Percentiles rank a stretch among this genome's conserved stretches.
Evolutionary conservation across 1,284 basidiomycete genomes (phyloP).

Genomic region (Ganoderma sp.): DNA sequence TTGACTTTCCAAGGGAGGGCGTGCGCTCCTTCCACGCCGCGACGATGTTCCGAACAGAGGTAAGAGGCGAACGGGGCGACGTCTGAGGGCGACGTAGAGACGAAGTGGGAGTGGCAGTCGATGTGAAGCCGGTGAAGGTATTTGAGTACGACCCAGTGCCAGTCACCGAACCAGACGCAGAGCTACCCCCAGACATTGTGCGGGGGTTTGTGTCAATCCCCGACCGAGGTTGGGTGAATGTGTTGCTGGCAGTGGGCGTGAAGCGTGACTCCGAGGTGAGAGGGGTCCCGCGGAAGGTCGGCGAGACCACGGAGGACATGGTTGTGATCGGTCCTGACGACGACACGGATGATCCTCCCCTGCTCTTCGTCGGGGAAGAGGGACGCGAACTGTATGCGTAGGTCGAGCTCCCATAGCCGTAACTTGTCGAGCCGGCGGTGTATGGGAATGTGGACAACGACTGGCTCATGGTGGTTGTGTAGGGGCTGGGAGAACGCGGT

Average conservation of each 20-base stretch:
- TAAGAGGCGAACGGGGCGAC: constrained; percentile 69
- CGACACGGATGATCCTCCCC: constrained; percentile 42
- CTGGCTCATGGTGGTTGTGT: constrained; percentile 48
- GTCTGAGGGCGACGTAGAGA: constrained; percentile 59
- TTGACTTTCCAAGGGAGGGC: constrained; percentile 45
- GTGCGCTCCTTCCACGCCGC: constrained; percentile 79
- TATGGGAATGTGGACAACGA: constrained; percentile 48
- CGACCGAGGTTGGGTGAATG: constrained; percentile 40
- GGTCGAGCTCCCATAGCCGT: constrained; percentile 37
- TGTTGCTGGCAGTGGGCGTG: constrained; percentile 44
- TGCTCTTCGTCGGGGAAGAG: constrained; percentile 54
- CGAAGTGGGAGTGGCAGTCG: constrained; percentile 40
- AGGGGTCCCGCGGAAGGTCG: constrained; percentile 38
- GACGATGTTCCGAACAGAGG: constrained; percentile 79
- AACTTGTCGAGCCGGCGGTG: constrained; percentile 34
- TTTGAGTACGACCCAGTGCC: constrained; percentile 36
- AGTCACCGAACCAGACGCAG: constrained; percentile 12
- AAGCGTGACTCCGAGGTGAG: constrained; percentile 45
- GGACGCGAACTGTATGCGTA: constrained; percentile 48
- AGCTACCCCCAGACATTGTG: constrained; percentile 16
- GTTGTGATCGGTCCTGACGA: constrained; percentile 41
- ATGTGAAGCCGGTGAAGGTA: constrained; percentile 43
- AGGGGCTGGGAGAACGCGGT: constrained; percentile 59
- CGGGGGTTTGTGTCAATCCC: constrained; percentile 35
- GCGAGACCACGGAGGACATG: constrained; percentile 48